Evolutionary conservation across 176 grass and related monocot genomes (phyloP).

Genomic region (Oryza nivara): DNA sequence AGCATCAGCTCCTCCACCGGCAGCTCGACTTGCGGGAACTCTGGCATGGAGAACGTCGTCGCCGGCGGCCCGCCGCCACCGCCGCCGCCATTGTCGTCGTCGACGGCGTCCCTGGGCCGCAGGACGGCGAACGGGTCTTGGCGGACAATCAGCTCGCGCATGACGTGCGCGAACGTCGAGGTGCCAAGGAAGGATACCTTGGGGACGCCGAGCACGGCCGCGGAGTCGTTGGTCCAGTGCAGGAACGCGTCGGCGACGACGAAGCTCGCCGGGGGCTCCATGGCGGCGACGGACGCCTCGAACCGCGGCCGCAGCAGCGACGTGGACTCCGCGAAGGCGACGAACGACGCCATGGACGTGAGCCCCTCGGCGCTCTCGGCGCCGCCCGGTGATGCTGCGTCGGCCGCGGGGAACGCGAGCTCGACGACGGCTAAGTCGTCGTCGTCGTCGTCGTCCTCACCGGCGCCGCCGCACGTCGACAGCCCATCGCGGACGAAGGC

Average conservation of each 20-base stretch:
- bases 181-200: conserved; percentile 51
- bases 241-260: conserved; percentile 64
- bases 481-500: conserved; percentile 56
- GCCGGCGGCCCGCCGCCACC: not conserved
- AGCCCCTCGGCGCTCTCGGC: conserved; percentile 67
- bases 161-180: conserved; percentile 44
- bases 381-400: not conserved
- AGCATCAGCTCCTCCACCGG: conserved; percentile 50
- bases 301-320: conserved; percentile 49
- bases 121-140: conserved; percentile 48
- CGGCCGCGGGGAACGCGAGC: conserved; percentile 48
- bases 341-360: conserved; percentile 48
- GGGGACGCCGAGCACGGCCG: conserved; percentile 44
- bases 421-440: conserved; percentile 42
- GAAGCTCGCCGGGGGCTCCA: conserved; percentile 38
- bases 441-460: not conserved
- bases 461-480: not conserved
- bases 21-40: conserved; percentile 58
- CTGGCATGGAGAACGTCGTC: conserved; percentile 49
- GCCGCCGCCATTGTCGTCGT: not conserved
- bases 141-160: not conserved
- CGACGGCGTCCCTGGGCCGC: not conserved
- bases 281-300: conserved; percentile 29
- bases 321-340: conserved; percentile 36
- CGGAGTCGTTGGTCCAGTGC: conserved; percentile 49